These are phyloP conservation scores for Sequoiadendron giganteum DNA, from an alignment of 75 land plant genomes.

Conservation along the genomic window DNA sequence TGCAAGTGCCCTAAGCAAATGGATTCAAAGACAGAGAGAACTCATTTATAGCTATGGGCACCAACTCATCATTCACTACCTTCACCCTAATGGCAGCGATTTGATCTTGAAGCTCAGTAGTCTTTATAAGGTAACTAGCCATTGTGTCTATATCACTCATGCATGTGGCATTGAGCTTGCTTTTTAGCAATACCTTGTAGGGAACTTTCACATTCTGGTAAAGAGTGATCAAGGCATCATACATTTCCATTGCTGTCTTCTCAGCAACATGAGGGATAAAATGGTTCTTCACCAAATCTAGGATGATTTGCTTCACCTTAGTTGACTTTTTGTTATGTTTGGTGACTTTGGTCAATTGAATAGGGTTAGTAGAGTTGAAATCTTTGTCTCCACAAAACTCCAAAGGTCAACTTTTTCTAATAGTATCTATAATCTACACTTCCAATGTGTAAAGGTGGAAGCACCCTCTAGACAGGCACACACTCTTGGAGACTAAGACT, in stretches of 20 bases:
- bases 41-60: no score
- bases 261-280: neutral
- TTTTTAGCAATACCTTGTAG: neutral
- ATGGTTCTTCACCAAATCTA: neutral
- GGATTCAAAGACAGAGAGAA: no score
- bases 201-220: neutral
- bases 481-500: neutral
- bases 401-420: no score
- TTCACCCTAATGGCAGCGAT: neutral
- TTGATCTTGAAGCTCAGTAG: neutral
- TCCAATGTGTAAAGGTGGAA: no score
- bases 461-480: neutral
- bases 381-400: no score
- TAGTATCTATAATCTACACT: no score
- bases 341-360: neutral
- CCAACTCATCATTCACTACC: neutral
- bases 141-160: no score
- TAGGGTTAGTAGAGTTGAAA: neutral
- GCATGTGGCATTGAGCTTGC: neutral
- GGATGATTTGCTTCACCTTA: no score
- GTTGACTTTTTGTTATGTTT: neutral
- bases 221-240: neutral
- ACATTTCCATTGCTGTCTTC: neutral
- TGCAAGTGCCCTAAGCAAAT: no score
- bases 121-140: no score